A percentile compares a stretch with the other conserved stretches of the same genome.
Conservation (phyloP, 2,329 filamentous ascomycete species). For the Fusarium torulosum region DNA sequence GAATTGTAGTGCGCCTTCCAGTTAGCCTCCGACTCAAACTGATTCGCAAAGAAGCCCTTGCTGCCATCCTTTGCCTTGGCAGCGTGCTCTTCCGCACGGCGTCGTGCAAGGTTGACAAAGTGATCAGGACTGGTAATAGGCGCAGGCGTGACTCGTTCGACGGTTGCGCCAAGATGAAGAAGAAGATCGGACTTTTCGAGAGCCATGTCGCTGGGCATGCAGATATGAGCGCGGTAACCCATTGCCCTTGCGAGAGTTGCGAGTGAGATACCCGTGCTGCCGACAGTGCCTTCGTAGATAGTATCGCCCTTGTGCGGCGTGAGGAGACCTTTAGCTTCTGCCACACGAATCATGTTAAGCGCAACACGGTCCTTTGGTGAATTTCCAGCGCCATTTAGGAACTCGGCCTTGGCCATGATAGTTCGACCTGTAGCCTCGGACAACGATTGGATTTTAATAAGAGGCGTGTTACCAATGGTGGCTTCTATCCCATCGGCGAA, state of each 20-base stretch:
- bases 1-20: constrained; percentile 84
- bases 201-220: constrained; percentile 94
- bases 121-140: constrained; percentile 94
- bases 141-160: constrained; percentile 89
- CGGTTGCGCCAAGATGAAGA: constrained; percentile 88
- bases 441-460: constrained; percentile 87
- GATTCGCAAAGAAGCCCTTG: constrained; percentile 91
- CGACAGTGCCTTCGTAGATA: constrained; percentile 97
- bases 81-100: constrained; percentile 81
- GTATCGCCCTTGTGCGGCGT: constrained; percentile 87
- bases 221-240: constrained; percentile 94
- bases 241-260: constrained; percentile 88
- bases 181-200: constrained; percentile 91
- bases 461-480: constrained; percentile 92
- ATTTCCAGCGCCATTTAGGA: constrained; percentile 93
- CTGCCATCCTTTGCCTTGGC: constrained; percentile 68
- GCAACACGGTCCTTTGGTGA: constrained; percentile 97
- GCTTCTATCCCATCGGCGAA: constrained; percentile 86
- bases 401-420: constrained; percentile 95
- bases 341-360: constrained; percentile 85
- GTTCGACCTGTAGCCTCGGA: constrained; percentile 88
- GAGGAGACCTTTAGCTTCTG: constrained; percentile 82
- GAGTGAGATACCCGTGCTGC: constrained; percentile 94
- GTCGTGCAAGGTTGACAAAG: constrained; percentile 91
- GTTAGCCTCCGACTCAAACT: constrained; percentile 94